A percentile compares a stretch with the other conserved stretches of the same genome.
phyloP scores from a whole-genome alignment of 768 basidiomycete genomes.

The Termitomyces sp. region DNA sequence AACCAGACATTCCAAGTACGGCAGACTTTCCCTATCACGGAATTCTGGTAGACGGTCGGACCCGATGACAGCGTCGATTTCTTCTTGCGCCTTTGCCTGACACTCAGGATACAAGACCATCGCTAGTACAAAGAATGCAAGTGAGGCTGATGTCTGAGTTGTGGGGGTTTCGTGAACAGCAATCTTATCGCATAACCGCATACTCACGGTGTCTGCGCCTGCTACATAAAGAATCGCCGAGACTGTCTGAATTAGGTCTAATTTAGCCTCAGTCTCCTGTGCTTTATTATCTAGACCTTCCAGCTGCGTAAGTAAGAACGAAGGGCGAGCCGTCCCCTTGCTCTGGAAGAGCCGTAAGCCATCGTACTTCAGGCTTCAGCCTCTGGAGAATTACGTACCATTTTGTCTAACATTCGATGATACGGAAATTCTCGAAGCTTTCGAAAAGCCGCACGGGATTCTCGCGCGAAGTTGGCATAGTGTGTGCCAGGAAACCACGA shows the following conservation, averaged over 20 bases:
- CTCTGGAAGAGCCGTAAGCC: not conserved
- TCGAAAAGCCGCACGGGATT: not conserved
- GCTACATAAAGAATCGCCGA: slow-evolving; percentile 8
- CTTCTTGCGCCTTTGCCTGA: slow-evolving; percentile 22
- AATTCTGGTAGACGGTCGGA: slow-evolving; percentile 19
- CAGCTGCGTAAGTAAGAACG: slow-evolving; percentile 10
- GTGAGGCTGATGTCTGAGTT: slow-evolving; percentile 18
- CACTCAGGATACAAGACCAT: slow-evolving; percentile 22
- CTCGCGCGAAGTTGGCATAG: slow-evolving; percentile 12
- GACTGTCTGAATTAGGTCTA: slow-evolving; percentile 7
- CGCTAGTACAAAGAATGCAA: slow-evolving; percentile 20
- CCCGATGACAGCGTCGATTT: slow-evolving; percentile 22
- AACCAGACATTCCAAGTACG: slow-evolving; percentile 17
- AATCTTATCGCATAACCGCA: not conserved
- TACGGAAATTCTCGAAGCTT: slow-evolving; percentile 16
- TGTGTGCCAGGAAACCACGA: slow-evolving; percentile 21
- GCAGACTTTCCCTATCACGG: slow-evolving; percentile 15
- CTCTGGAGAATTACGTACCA: slow-evolving; percentile 2
- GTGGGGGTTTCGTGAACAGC: not conserved
- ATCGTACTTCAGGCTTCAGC: not conserved
- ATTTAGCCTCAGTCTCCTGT: not conserved
- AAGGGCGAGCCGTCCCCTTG: slow-evolving; percentile 11
- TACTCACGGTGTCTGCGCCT: slow-evolving; percentile 13
- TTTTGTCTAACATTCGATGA: slow-evolving; percentile 9
- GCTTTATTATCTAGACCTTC: slow-evolving; percentile 4